Base-by-base conservation (phyloP, 2,329 filamentous ascomycete genomes). In the Fusarium oligoseptatum region DNA sequence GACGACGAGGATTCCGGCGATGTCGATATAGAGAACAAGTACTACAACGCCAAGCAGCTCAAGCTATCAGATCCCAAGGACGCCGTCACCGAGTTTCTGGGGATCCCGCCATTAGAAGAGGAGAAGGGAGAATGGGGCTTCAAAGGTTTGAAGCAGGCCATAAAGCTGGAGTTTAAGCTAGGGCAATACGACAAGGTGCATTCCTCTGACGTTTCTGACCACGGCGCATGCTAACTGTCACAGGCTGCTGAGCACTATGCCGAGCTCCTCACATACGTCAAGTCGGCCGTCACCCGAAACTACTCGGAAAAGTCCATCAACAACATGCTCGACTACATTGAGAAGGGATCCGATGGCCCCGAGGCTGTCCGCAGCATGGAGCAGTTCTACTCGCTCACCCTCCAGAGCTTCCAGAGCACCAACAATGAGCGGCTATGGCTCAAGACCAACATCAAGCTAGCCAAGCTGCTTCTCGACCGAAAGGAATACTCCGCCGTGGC, bases 251-350 rank as follows among this genome's bases (percentile, higher is more conserved):
- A 96, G 81, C 95, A 99, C 84, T 99, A 97, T 84, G 92, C 91
- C 75, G 95, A 98, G 85, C 94, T 99, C 34, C 91, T 99, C 75
- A 98, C 95, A 56, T 99, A 98, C 80, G 95, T 98, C 85, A 98
- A 97, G 83, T 97, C 94, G 4, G 96, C 96, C 9, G 96, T 99
- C 56, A 98, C 97, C 45, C 92, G 97, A 73, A 99, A 98, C 84
- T 98, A 98, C 84, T 98, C 97, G 2, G 97, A 99, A 84, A 98
- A 98, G 83, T 98, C 96, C 14, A 98, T 99, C 86, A 98, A 98
- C 85, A 98, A 98, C 83, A 98, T 99, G 92, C 91, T 99, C 56
- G 97, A 98, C 85, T 97, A 93, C 82, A 97, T 99, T 76, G 96
- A 98, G 83, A 98, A 98, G 85, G 94, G 91, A n/a, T 88, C 91